phyloP scores from a whole-genome alignment of 805 yeast species.

The Danielia reshetovae region DNA sequence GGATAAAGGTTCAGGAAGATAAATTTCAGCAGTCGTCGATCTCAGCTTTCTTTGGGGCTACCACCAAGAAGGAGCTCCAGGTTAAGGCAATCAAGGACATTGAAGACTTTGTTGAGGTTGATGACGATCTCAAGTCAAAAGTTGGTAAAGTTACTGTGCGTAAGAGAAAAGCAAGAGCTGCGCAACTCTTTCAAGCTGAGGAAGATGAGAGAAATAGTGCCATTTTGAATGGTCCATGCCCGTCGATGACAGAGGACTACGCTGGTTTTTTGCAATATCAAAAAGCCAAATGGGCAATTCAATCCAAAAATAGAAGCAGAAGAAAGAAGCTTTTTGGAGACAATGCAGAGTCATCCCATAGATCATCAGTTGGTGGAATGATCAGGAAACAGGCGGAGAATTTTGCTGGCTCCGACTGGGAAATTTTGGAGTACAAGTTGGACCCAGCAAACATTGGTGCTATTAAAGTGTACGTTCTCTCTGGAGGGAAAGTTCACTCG shows the following conservation, averaged over 20 bases:
- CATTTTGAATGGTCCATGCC: constrained; percentile 51
- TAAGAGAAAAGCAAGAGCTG: constrained; percentile 37
- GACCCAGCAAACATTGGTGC: constrained; percentile 65
- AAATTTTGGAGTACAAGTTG: constrained; percentile 64
- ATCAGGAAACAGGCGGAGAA: constrained; percentile 75
- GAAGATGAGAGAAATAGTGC: constrained; percentile 50
- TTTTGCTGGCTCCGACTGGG: constrained; percentile 80
- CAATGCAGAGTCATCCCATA: constrained; percentile 45
- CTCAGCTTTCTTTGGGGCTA: constrained; percentile 49
- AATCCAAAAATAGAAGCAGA: constrained; percentile 65
- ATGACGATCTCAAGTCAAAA: constrained; percentile 21
- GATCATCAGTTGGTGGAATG: constrained; percentile 64
- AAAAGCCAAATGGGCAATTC: constrained; percentile 84
- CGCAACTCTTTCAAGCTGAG: constrained; percentile 17
- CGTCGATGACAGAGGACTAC: constrained; percentile 65
- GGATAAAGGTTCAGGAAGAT: constrained; percentile 58
- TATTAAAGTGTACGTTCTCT: constrained; percentile 64
- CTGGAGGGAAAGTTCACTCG: constrained; percentile 69
- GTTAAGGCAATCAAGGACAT: constrained; percentile 51
- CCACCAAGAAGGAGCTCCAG: constrained; percentile 38
- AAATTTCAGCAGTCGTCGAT: constrained; percentile 69
- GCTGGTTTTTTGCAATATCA: constrained; percentile 66
- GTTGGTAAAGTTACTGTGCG: constrained; percentile 45
- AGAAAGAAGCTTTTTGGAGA: constrained; percentile 78
- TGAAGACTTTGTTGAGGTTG: constrained; percentile 60